Evolutionary conservation across 2,329 filamentous ascomycete species (phyloP), one percentile per base, ranked within the genome.

Genomic region (Ceratocystis huliohia): DNA sequence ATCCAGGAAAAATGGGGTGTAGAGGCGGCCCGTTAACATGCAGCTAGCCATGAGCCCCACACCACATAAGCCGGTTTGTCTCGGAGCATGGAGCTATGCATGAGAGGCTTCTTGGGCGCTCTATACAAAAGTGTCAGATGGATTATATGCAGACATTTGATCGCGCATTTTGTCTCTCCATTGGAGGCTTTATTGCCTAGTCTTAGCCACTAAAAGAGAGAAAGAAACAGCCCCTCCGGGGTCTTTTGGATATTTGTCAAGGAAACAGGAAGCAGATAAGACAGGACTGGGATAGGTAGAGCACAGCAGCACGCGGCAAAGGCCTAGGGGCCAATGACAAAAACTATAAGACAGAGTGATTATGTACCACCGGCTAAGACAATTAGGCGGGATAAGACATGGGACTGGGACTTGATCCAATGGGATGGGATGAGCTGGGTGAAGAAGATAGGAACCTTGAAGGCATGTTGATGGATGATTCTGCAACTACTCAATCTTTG

Each of bases 301-400:
- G 56, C 13, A 8, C 28, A 59, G 25, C 13, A 59, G 22, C 56
- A 59, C 30, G 56, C 17, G 56, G 56, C 13, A 59, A 30, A 59
- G 56, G 13, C 30, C 28, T 15, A 7, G n/a, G 28, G 56, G 25
- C 4, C 28, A 37, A 59, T 59, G 56, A 59, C 56, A 59, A 59
- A 59, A 37, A 59, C 28, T 33, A 59, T 59, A 13, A 59, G 56
- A 59, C 56, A 59, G 25, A 30, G 22, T 6, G 48, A 17, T 15
- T 7, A 15, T 10, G 48, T 53, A 22, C 15, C 48, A 53, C 22
- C 4, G 8, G 4, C 25, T 28, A 33, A 59, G 56, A 59, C 56
- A 59, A 20, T 59, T 59, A 59, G 56, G 56, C 56, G 56, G 56
- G 13, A 59, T 59, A 20, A 59, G 56, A 59, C 56, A 59, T 8